These are phyloP conservation scores for Neophaeococcomyces mojaviensis DNA, from an alignment of 2,329 filamentous ascomycete species.

Conservation along the genomic window DNA sequence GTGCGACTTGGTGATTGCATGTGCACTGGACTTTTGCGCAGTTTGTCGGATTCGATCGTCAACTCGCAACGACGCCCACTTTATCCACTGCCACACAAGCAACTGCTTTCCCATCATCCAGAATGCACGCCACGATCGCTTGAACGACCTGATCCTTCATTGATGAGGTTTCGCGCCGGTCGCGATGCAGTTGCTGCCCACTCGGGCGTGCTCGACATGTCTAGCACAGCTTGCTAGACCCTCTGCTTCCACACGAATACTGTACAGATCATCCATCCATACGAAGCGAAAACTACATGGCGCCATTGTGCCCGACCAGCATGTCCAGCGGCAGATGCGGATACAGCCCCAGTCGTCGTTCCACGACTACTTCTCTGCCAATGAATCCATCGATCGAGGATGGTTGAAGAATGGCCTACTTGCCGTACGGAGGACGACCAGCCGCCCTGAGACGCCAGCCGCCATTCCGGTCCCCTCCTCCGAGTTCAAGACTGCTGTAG, in stretches of 20 bases:
- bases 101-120: too few relatives aligned
- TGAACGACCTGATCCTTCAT: too few relatives aligned
- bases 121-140: too few relatives aligned
- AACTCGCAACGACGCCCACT: too few relatives aligned
- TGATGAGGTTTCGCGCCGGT: not conserved
- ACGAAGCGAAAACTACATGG: slow-evolving; percentile 19
- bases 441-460: not conserved
- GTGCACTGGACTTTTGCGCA: too few relatives aligned
- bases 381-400: slow-evolving; percentile 22
- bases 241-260: slow-evolving; percentile 8
- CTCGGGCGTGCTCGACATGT: slow-evolving; percentile 9
- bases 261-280: slow-evolving; percentile 16
- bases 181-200: slow-evolving; percentile 3
- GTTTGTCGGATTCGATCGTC: too few relatives aligned
- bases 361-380: slow-evolving; percentile 24
- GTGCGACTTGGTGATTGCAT: too few relatives aligned
- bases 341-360: slow-evolving; percentile 17
- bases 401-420: slow-evolving; percentile 22
- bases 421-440: slow-evolving; percentile 16
- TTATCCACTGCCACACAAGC: too few relatives aligned
- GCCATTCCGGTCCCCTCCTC: slow-evolving; percentile 4
- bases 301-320: slow-evolving; percentile 8
- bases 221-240: slow-evolving; percentile 9
- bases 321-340: slow-evolving; percentile 7
- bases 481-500: slow-evolving; percentile 1